Percentiles rank a stretch among this genome's conserved stretches.
These are phyloP conservation scores for Dactylorhiza incarnata DNA, from an alignment of 106 monocot genomes.

Conservation along the genomic window DNA sequence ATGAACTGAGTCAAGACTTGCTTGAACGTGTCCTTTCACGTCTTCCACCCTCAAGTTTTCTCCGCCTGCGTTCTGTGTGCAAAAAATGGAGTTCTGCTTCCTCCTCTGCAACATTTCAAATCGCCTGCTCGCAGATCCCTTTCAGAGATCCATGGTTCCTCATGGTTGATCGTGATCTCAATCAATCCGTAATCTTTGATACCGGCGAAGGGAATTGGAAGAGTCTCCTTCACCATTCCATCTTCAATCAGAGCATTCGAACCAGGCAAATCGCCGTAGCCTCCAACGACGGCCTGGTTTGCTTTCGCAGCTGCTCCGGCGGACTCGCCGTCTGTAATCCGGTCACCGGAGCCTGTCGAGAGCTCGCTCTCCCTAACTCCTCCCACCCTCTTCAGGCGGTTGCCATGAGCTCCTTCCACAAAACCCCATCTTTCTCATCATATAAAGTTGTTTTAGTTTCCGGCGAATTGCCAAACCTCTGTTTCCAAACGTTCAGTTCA, in stretches of 20 bases:
- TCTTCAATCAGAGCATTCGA: background rate
- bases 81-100: constrained; percentile 48
- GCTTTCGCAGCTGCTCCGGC: constrained; percentile 26
- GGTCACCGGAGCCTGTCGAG: constrained; percentile 48
- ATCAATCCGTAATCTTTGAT: constrained; percentile 41
- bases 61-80: constrained; percentile 76
- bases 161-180: constrained; percentile 48
- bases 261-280: constrained; percentile 48
- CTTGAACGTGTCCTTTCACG: constrained; percentile 68
- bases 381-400: constrained; percentile 47
- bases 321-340: constrained; percentile 48
- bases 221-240: constrained; percentile 7
- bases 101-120: constrained; percentile 43
- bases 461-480: constrained; percentile 42
- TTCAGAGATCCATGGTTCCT: constrained; percentile 68
- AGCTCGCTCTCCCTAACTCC: constrained; percentile 22
- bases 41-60: constrained; percentile 65
- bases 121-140: constrained; percentile 52
- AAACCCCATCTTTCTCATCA: background rate
- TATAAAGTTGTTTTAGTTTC: constrained; percentile 46
- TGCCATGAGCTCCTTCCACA: constrained; percentile 36
- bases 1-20: constrained; percentile 69
- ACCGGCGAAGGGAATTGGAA: constrained; percentile 49
- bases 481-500: constrained; percentile 38
- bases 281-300: constrained; percentile 50